Evolutionary conservation across 73 alveolate species (phyloP), one percentile per base, ranked within the genome.

Genomic region (Diophrys sp.): DNA sequence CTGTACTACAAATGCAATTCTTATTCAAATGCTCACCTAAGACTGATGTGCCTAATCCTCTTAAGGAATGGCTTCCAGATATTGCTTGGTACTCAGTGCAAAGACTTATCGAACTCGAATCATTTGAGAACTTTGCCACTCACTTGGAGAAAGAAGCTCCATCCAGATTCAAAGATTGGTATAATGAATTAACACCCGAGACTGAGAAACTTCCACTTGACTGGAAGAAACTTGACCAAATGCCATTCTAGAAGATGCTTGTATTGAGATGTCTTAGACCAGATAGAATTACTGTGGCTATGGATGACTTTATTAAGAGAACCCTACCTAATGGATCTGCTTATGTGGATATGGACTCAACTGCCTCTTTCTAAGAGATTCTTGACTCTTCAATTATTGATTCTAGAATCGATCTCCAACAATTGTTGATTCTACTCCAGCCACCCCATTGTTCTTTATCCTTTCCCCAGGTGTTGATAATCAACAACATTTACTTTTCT

Each of bases 401-500:
- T 74, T 72, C 79, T n/a, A n/a, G n/a, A n/a, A n/a, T n/a, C n/a
- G n/a, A n/a, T n/a, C n/a, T n/a, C n/a, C n/a, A n/a, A n/a, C 99
- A 34, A 93, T 89, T 31, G 92, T 87, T 78, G 99, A 98, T 74
- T 72, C 79, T 29, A 97, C 98, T 67, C 96, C 99, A 67, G 95
- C 98, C 29, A 98, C 98, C 33, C 99, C 99, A 70, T 94, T 98
- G 83, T 97, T 98, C 99, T 98, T 97, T 78, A 97, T 98, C 77
- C 84, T 98, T 53, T 96, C 99, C 23, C 99, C 99, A 57, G 99
- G n/a, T n/a, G n/a, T n/a, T n/a, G n/a, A n/a, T n/a, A n/a, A n/a
- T n/a, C n/a, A n/a, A n/a, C n/a, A n/a, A n/a, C n/a, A n/a, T n/a
- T n/a, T n/a, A n/a, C n/a, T n/a, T n/a, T n/a, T n/a, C n/a, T n/a